Conservation (phyloP, 305 asterid species). For the Fraxinus albicans region DNA sequence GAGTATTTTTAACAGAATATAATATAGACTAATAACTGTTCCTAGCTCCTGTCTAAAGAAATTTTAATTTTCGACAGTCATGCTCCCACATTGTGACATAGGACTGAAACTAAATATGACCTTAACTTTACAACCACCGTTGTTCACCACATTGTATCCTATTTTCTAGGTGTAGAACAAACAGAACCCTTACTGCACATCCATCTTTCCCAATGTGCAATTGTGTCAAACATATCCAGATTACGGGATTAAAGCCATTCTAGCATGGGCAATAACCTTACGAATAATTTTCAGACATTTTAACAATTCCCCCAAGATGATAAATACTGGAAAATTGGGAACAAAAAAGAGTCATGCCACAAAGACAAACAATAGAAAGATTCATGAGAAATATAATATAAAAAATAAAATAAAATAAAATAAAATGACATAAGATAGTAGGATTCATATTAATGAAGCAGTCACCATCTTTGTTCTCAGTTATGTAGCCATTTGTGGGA, state of each 20-base stretch:
- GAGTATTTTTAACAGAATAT: neutral
- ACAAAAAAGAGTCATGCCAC: neutral
- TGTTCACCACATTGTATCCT: neutral
- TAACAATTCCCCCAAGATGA: neutral
- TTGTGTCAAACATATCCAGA: neutral
- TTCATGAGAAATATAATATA: neutral
- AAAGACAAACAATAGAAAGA: neutral
- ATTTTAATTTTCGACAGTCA: neutral
- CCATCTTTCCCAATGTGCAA: conserved; percentile 3
- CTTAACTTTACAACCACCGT: neutral
- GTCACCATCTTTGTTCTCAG: conserved; percentile 50
- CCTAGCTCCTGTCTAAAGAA: neutral
- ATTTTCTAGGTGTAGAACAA: neutral
- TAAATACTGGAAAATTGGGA: neutral
- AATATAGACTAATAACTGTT: neutral
- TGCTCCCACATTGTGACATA: neutral
- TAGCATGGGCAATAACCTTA: neutral
- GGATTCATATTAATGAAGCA: conserved; percentile 14
- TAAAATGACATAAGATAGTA: conserved; percentile 7
- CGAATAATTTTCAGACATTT: neutral
- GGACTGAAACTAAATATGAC: neutral
- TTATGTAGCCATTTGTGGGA: conserved; percentile 37
- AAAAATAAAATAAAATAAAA: neutral
- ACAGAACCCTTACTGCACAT: neutral
- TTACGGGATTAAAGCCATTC: neutral